Evolutionary conservation across 495 filamentous ascomycete genomes (phyloP), one percentile per base, ranked within the genome.

Genomic region (Penicillium malachiteum): DNA sequence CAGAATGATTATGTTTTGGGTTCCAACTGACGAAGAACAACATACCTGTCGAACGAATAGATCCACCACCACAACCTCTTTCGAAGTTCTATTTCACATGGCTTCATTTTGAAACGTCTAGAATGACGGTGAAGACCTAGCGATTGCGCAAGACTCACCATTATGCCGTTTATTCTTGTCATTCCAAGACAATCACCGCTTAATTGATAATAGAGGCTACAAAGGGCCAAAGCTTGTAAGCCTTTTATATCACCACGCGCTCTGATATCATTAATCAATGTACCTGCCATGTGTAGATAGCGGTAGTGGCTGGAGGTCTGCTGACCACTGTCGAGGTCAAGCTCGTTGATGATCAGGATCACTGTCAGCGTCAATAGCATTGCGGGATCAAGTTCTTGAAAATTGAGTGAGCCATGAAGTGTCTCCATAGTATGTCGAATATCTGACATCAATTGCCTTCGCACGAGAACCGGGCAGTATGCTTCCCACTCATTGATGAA

Each of bases 41-140:
- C 39, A 21, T 59, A 59, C 57, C 41, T 52, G 31, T 59, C 57
- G 12, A 59, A 39, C 7, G 39, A 39, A 39, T 55, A 59, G 13
- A 59, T 42, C n/a, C n/a, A 55, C 57, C 57, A 59, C 57, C 57
- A 59, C n/a, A 59, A 8, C 16, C 57, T 46, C 47, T 59, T 59
- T 30, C 57, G 45, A 37, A 55, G 52, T 37, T 59, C 57, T 6
- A 51, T 54, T 34, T 59, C 57, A 1, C 57, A 46, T 3, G 40
- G 31, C 3, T 34, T 45, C 40, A 50, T 39, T 38, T 55, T 59
- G 52, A 59, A 59, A 3, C 57, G 57, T 14, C 57, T 46, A 12
- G 57, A 26, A 47, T 59, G 57, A 4, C 57, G 52, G 52, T 59
- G 57, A 10, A 59, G 34, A 10, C 57, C 57, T 8, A 59, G 34